Percentiles rank a stretch among this genome's conserved stretches.
These are phyloP conservation scores for Pseudopyrenochaeta lycopersici DNA, from an alignment of 2,329 filamentous ascomycete genomes.

Conservation along the genomic window DNA sequence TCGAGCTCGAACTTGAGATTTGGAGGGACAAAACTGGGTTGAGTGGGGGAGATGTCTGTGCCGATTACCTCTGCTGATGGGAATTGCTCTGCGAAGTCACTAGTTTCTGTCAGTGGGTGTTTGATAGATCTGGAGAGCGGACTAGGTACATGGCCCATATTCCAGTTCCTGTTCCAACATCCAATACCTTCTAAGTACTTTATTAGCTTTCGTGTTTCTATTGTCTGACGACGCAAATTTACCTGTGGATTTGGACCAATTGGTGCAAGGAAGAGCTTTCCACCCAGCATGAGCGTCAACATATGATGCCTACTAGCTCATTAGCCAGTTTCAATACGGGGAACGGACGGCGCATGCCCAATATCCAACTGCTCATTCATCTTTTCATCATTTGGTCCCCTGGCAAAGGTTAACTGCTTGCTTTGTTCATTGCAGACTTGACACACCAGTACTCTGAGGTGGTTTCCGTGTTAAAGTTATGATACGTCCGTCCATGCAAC, in stretches of 20 bases:
- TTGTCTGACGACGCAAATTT: background rate
- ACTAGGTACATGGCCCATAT: conserved; percentile 49
- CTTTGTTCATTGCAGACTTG: background rate
- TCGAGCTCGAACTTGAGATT: conserved; percentile 45
- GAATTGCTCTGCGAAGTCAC: conserved; percentile 52
- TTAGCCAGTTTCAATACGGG: background rate
- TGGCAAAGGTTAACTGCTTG: conserved; percentile 1
- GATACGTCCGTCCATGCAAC: conserved; percentile 40
- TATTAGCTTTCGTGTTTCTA: background rate
- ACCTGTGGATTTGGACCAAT: conserved; percentile 30
- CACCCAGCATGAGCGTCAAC: conserved; percentile 32
- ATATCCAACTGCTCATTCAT: conserved; percentile 53
- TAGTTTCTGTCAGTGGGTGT: conserved; percentile 6
- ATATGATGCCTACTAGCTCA: conserved; percentile 35
- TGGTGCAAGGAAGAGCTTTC: conserved; percentile 33
- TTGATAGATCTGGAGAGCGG: background rate
- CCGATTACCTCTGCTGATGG: conserved; percentile 47
- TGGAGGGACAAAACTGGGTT: conserved; percentile 45
- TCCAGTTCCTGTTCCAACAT: conserved; percentile 53
- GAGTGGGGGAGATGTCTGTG: conserved; percentile 52
- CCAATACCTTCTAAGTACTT: conserved; percentile 44
- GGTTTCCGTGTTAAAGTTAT: conserved; percentile 35
- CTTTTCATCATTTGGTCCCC: conserved; percentile 47
- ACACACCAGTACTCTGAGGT: conserved; percentile 15
- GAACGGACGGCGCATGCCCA: conserved; percentile 24